Evolutionary conservation across 257 asterid genomes (phyloP).

Genomic region (Fraxinus anomala): DNA sequence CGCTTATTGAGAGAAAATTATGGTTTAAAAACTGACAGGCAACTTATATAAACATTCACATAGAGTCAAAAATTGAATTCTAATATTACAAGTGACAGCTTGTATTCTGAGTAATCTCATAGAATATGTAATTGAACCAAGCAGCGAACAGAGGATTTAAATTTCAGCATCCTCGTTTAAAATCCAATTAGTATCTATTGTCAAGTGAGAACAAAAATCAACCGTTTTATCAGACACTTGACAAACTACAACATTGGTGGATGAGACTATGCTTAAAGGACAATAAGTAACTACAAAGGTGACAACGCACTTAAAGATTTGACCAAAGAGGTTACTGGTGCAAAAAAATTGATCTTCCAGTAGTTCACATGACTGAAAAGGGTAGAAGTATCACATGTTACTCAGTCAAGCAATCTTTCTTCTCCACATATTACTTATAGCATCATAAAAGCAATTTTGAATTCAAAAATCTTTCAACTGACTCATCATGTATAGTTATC

Average conservation of each 20-base stretch:
- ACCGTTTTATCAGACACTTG: neutral
- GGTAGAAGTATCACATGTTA: too few relatives aligned
- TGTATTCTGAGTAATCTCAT: constrained; percentile 19
- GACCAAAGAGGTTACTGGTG: too few relatives aligned
- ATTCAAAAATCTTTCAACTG: neutral
- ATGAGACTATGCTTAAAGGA: neutral
- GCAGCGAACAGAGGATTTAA: constrained; percentile 5
- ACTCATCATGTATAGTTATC: too few relatives aligned
- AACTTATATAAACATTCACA: constrained; percentile 14
- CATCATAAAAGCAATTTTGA: too few relatives aligned
- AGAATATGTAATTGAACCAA: constrained; percentile 19
- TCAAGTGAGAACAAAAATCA: neutral
- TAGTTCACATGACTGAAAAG: neutral
- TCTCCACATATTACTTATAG: too few relatives aligned
- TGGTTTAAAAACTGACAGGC: neutral
- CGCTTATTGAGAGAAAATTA: constrained; percentile 8
- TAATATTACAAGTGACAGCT: constrained; percentile 7
- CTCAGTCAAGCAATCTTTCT: too few relatives aligned
- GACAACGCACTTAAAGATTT: too few relatives aligned
- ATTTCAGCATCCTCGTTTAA: neutral
- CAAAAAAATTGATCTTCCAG: too few relatives aligned
- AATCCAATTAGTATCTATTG: neutral
- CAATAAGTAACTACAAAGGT: neutral
- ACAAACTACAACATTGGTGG: neutral
- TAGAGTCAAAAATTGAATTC: neutral